Evolutionary conservation across 2,329 filamentous ascomycete genomes (phyloP).

Genomic region (Chaetomiaceae sp.): DNA sequence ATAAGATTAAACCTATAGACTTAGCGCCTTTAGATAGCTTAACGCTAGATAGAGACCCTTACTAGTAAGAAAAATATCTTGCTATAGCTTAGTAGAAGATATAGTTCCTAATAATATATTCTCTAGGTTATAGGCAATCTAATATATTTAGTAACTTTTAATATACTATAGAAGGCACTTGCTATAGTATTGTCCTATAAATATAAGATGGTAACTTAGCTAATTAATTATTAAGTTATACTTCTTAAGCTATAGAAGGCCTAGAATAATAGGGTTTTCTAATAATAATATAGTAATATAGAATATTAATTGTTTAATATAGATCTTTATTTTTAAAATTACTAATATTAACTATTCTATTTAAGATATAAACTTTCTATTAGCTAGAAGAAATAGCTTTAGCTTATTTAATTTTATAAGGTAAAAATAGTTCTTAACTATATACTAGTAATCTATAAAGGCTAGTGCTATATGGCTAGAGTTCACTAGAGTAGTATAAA

Average conservation of each 20-base stretch:
- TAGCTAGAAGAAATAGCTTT: background rate
- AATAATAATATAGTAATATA: background rate
- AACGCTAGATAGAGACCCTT: background rate
- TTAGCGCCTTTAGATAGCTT: too few species aligned
- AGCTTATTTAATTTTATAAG: background rate
- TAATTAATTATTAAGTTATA: background rate
- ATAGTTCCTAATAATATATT: background rate
- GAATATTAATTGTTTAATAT: background rate
- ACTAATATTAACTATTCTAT: background rate
- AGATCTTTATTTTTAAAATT: background rate
- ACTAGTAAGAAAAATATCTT: background rate
- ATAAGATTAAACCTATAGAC: too few species aligned
- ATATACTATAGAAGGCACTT: too few species aligned
- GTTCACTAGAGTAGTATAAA: background rate
- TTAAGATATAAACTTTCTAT: background rate
- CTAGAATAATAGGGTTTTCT: background rate
- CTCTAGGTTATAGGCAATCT: too few species aligned
- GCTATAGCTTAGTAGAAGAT: too few species aligned
- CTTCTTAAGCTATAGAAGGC: background rate
- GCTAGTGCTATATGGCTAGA: too few species aligned
- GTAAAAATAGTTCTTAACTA: background rate
- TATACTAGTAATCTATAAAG: too few species aligned
- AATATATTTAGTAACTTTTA: too few species aligned
- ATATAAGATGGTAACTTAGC: background rate
- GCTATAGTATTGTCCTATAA: background rate